Base-by-base conservation (phyloP, 106 monocot species). In the Apostasia shenzhenica region DNA sequence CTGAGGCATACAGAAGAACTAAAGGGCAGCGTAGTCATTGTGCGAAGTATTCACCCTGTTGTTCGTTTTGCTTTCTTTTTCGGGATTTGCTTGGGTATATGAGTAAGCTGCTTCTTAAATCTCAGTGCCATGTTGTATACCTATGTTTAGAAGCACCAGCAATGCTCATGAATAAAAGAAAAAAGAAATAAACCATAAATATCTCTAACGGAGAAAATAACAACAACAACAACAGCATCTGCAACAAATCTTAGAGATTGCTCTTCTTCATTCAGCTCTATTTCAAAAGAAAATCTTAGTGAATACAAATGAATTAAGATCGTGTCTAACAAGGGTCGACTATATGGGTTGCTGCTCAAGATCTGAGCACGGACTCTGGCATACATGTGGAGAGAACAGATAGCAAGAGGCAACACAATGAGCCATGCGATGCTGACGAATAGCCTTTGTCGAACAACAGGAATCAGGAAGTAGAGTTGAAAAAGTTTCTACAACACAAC, bases 81-180 rank as follows among this genome's bases (percentile, higher is more conserved):
- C 49, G 49, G 49, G 14, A 61, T n/a, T 49, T 2, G 70, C 57
- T 40, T 70, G 0, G 66, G 70, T 42, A 45, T 43, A 14, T 56
- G 49, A 3, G 39, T 8, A 6, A 54, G 13, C 44, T 70, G 46
- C 58, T 76, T 77, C 70, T 91, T 86, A 40, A 81, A 84, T 39
- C 72, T 66, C 49, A 70, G 69, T 4, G 65, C 61, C 91, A 91
- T 86, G 62, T 75, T 74, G 57, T 84, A 86, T 44, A 84, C 91
- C 91, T 91, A 75, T 48, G 76, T 48, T 26, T 4, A 14, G 13
- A 46, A 58, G 72, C 44, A 57, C 8, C 40, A 46, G 55, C 5
- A 14, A 41, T 8, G 42, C 5, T 41, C 7, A 41, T 57, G 5
- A 46, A 7, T 41, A 45, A 46, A 76, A 14, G 37, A 12, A 41